Base-by-base conservation (phyloP, 2,329 filamentous ascomycete genomes). In the Grosmannia huntii region DNA sequence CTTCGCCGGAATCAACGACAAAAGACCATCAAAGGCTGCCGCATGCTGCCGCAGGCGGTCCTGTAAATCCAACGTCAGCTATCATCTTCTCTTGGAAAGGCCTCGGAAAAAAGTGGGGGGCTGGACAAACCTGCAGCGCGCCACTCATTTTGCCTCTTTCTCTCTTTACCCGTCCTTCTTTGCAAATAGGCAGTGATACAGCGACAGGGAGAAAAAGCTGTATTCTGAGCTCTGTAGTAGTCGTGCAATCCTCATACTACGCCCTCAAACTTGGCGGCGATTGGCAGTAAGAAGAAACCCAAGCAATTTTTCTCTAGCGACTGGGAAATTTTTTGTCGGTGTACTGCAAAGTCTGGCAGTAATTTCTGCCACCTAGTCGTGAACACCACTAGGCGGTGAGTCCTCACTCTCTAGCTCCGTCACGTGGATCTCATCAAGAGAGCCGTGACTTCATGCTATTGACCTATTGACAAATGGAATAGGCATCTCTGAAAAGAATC, bases 1-100 rank as follows among this genome's bases (percentile, higher is more conserved):
- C 72, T 94, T 91, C 61, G 90, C 89, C 48, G 91, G 90, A 60
- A 95, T 95, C 62, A 96, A 77, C 59, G 89, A 92, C 70, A 96
- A 76, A 56, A 96, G 76, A 52, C 89, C 89, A 72, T 95, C 87
- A 67, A 96, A 95, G 63, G 89, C 87, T 73, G 89, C 82, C 63
- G 88, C 74, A 64, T 81, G 76, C 62, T 75, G 75, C 69, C 77
- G 78, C 65, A 83, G 72, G 63, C 79, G 79, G 67, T 81, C 78
- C 80, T 83, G 38, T 4, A 57, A 21, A 27, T 2, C 49, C 12
- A 33, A 27, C 33, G 23, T 28, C 36, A 48, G 46, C 16, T 11
- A 10, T 33, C 31, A 9, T 33, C 31, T 21, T 28, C 11, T 27
- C 44, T 48, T n/a, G 33, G 33, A 14, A 16, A 3, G 48, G 5